These are phyloP conservation scores for Cicer cuneatum DNA, from an alignment of 306 rosid genomes.

Conservation along the genomic window DNA sequence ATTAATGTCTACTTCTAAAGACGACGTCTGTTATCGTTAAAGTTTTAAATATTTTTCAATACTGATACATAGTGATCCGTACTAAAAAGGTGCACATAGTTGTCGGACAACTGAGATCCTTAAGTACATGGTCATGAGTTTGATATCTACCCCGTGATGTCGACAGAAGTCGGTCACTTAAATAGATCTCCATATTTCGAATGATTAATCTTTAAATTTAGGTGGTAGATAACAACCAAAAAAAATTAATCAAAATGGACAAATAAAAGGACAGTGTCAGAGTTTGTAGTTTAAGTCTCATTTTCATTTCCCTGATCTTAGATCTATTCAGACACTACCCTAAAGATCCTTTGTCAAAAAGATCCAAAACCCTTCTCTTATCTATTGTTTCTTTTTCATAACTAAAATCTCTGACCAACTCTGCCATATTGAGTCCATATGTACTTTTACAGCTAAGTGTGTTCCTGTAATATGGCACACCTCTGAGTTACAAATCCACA, in stretches of 20 bases:
- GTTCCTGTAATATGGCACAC: constrained; percentile 65
- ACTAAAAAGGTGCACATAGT: no score
- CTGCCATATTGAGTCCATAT: constrained; percentile 64
- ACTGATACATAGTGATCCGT: no score
- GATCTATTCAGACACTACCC: constrained; percentile 72
- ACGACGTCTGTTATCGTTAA: no score
- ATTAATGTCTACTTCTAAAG: no score
- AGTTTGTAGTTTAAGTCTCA: constrained; percentile 64
- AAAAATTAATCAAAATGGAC: constrained; percentile 29
- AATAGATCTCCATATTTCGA: no score
- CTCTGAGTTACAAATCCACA: constrained; percentile 47
- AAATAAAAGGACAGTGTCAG: constrained; percentile 67
- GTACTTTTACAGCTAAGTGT: constrained; percentile 84
- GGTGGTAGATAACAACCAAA: no score
- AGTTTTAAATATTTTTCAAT: no score
- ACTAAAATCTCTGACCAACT: constrained; percentile 65
- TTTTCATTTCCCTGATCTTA: constrained; percentile 58
- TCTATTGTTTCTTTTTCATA: constrained; percentile 61
- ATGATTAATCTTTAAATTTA: no score
- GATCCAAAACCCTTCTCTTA: constrained; percentile 68
- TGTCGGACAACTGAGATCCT: no score
- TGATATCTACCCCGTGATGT: no score
- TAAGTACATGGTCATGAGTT: no score
- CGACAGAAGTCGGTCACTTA: no score
- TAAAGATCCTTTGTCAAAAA: constrained; percentile 65